phyloP scores from a whole-genome alignment of 805 yeast species.

The Lipomyces lipofer region DNA sequence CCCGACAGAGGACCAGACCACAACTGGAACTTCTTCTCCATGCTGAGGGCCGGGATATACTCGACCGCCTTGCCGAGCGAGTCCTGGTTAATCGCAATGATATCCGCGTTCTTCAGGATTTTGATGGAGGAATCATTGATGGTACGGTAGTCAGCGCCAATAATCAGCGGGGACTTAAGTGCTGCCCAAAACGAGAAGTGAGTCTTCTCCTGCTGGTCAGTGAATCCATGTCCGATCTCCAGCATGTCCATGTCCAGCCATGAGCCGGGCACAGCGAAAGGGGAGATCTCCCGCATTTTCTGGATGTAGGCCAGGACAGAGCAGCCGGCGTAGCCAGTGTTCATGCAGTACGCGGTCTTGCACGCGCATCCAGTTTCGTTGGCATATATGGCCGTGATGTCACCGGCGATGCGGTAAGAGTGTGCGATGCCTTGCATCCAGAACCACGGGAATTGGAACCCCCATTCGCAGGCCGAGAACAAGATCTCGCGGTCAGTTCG shows the following conservation, averaged over 20 bases:
- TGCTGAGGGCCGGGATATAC: constrained; percentile 5
- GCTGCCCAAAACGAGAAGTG: constrained; percentile 41
- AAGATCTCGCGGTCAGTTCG: constrained; percentile 39
- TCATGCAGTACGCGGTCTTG: too few relatives aligned
- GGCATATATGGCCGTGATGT: too few relatives aligned
- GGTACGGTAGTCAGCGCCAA: constrained; percentile 37
- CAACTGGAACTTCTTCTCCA: neutral
- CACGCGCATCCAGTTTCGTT: too few relatives aligned
- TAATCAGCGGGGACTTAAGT: constrained; percentile 39
- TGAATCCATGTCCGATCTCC: constrained; percentile 40
- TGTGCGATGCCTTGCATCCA: constrained; percentile 39
- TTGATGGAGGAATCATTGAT: constrained; percentile 33
- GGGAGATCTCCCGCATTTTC: too few relatives aligned
- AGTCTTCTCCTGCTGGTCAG: constrained; percentile 37
- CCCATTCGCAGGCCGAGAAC: constrained; percentile 41
- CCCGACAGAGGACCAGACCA: neutral
- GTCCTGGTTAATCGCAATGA: constrained; percentile 38
- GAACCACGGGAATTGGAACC: constrained; percentile 39
- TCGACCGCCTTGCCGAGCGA: constrained; percentile 31
- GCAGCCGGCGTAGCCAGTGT: too few relatives aligned
- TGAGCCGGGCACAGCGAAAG: constrained; percentile 35
- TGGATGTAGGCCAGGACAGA: too few relatives aligned
- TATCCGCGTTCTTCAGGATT: constrained; percentile 25
- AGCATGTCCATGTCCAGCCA: constrained; percentile 40
- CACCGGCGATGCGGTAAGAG: constrained; percentile 41